A percentile compares a stretch with the other conserved stretches of the same genome.
phyloP scores from a whole-genome alignment of 2,329 filamentous ascomycete species.

The Aspergillus calidoustus region DNA sequence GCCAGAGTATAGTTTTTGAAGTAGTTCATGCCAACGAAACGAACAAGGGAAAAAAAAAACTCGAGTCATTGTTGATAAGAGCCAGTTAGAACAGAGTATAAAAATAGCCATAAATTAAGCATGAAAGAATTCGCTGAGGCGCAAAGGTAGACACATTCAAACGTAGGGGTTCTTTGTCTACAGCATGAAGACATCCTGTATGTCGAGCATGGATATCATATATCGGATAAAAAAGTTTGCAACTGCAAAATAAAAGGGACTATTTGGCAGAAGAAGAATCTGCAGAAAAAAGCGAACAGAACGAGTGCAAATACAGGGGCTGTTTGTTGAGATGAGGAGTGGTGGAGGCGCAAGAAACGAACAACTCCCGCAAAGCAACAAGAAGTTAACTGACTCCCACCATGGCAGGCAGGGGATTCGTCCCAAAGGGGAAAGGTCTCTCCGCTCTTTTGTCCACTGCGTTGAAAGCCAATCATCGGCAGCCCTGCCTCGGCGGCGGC shows the following conservation, averaged over 20 bases:
- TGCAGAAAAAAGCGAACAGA: constrained; percentile 55
- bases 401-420: not conserved
- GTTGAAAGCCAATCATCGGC: constrained; percentile 41
- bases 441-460: constrained; percentile 34
- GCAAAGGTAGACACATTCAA: not conserved
- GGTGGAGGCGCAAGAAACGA: constrained; percentile 18
- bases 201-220: not conserved
- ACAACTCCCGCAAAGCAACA: constrained; percentile 39
- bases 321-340: constrained; percentile 32
- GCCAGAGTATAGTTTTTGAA: not conserved
- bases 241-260: not conserved
- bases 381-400: constrained; percentile 24
- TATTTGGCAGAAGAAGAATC: constrained; percentile 36
- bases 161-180: constrained; percentile 10
- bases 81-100: not conserved
- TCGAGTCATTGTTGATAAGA: not conserved
- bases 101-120: constrained; percentile 5
- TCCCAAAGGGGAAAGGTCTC: constrained; percentile 38
- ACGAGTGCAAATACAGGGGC: constrained; percentile 68
- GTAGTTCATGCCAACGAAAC: not conserved
- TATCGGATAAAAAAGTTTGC: not conserved
- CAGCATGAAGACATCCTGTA: not conserved
- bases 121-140: constrained; percentile 2
- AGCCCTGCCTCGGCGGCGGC: constrained; percentile 34
- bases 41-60: not conserved